Evolutionary conservation across 768 basidiomycete genomes (phyloP).

Genomic region (Kwoniella mangroviensis): DNA sequence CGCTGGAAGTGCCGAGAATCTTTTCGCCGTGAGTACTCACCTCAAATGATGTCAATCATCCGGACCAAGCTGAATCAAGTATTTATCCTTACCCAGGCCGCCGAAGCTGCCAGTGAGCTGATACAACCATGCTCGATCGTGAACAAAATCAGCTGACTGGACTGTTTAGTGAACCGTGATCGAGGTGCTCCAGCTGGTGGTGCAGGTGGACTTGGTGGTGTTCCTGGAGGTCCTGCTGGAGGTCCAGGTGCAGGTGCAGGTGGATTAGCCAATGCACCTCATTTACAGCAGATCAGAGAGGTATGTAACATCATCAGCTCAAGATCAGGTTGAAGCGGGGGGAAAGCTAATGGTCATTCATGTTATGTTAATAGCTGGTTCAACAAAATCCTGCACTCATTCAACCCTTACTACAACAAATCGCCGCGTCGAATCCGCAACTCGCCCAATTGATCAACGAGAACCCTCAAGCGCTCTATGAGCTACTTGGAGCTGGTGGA

Average conservation of each 20-base stretch:
- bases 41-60: neutral
- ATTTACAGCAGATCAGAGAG: conserved; percentile 71
- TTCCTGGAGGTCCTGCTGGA: conserved; percentile 51
- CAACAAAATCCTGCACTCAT: conserved; percentile 75
- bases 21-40: conserved; percentile 72
- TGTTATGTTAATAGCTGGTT: conserved; percentile 62
- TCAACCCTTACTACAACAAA: conserved; percentile 82
- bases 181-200: conserved; percentile 48
- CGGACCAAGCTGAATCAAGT: neutral
- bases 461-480: conserved; percentile 73
- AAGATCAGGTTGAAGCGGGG: neutral
- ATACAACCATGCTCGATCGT: too few relatives aligned
- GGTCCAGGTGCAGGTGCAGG: conserved; percentile 54
- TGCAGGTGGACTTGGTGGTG: conserved; percentile 27
- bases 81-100: conserved; percentile 34
- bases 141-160: too few relatives aligned
- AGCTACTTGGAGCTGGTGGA: conserved; percentile 65
- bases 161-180: conserved; percentile 49
- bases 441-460: conserved; percentile 70
- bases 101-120: conserved; percentile 57
- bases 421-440: conserved; percentile 73
- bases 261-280: conserved; percentile 66
- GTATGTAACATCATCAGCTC: conserved; percentile 32
- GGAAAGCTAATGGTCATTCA: neutral
- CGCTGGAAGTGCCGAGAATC: conserved; percentile 68